Percentiles rank a stretch among this genome's conserved stretches.
Conservation (phyloP, 345 rosid genomes). For the Passiflora organensis region DNA sequence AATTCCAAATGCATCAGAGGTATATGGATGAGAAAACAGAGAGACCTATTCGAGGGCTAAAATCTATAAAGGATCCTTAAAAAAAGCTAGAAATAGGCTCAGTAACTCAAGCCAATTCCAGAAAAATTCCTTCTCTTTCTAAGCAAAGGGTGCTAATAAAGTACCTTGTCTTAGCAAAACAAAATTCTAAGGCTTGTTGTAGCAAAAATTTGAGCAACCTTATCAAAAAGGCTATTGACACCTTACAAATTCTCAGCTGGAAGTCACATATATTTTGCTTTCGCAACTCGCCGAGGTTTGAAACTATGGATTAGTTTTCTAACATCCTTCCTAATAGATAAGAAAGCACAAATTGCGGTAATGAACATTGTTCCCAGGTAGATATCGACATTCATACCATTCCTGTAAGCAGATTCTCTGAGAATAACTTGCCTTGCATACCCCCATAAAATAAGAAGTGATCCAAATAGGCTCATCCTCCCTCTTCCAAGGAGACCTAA, state of each 20-base stretch:
- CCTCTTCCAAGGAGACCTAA: constrained; percentile 41
- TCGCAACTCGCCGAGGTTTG: constrained; percentile 22
- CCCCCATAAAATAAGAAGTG: constrained; percentile 61
- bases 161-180: background rate
- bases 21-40: background rate
- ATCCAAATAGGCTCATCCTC: constrained; percentile 59
- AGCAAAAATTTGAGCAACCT: background rate
- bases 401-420: constrained; percentile 12
- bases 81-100: background rate
- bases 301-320: constrained; percentile 44
- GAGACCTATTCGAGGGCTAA: background rate
- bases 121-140: background rate
- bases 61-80: background rate
- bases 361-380: constrained; percentile 41
- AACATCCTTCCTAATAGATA: constrained; percentile 57
- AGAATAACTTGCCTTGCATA: constrained; percentile 39
- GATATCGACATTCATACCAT: constrained; percentile 18
- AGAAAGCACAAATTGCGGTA: constrained; percentile 48
- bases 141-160: background rate
- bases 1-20: background rate
- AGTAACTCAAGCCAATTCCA: background rate
- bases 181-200: background rate
- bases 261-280: constrained; percentile 12
- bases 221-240: background rate
- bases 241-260: background rate